Conservation (phyloP, 208 protist species). For the Trypanosoma vivax region DNA sequence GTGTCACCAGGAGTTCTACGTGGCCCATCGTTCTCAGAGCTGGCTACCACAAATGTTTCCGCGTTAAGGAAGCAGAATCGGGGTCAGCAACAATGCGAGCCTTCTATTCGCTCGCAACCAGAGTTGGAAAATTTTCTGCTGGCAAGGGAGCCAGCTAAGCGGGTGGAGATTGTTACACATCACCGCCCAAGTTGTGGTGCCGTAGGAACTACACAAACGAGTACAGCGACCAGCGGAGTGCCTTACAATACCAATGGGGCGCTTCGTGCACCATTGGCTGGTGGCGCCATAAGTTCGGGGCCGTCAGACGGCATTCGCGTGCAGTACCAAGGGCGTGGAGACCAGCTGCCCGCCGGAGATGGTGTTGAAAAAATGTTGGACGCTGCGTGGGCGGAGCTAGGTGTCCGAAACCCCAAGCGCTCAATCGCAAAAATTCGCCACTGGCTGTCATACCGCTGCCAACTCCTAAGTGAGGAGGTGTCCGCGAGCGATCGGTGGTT, state of each 20-base stretch:
- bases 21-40: too few relatives aligned
- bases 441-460: constrained; percentile 56
- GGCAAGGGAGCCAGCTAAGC: constrained; percentile 7
- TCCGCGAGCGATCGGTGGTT: constrained; percentile 64
- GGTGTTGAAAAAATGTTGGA: constrained; percentile 11
- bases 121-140: constrained; percentile 38
- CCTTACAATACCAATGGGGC: too few relatives aligned
- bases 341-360: constrained; percentile 2
- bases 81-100: constrained; percentile 9
- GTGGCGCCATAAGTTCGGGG: neutral
- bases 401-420: constrained; percentile 39
- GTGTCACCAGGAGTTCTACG: too few relatives aligned
- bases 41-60: neutral
- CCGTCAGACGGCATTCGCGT: constrained; percentile 21
- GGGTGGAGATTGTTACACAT: constrained; percentile 1
- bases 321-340: constrained; percentile 16
- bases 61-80: neutral
- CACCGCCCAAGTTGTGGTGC: neutral
- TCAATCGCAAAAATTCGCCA: constrained; percentile 39
- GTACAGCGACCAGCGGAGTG: constrained; percentile 1
- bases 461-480: constrained; percentile 41
- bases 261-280: constrained; percentile 1
- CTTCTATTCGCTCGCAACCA: constrained; percentile 30
- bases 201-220: neutral
- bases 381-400: constrained; percentile 40